Base-by-base conservation (phyloP, 1,139 yeast genomes). In the Citeromyces hawaiiensis region DNA sequence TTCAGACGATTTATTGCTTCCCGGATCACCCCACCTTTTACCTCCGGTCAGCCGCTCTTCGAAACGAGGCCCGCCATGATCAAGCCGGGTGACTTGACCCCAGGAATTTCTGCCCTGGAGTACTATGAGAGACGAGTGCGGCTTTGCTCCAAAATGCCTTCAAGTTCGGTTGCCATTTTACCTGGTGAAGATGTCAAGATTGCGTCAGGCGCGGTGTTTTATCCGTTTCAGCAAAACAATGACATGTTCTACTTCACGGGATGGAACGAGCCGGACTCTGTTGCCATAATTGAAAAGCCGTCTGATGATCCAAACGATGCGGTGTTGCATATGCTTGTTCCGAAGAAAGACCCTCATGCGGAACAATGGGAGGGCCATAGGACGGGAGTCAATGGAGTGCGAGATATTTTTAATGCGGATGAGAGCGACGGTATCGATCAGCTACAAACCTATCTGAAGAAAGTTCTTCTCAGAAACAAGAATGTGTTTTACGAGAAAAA, bases 281-380 rank as follows among this genome's bases (percentile, higher is more conserved):
- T 86, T 25, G 74, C 81, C 42, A 63, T 85, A 4, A 60, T 93
- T 38, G 94, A 83, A 53, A 83, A 79, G 49, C 73, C 74, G 14
- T 55, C 59, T 9, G 68, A 66, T 1, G 56, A 60, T 36, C 45
- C 52, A 3, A 78, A 73, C 6, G 76, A 76, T 47, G 61, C 76
- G 15, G 55, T 68, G 2, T 70, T 83, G 42, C 93, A 83, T 51
- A 72, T 93, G 80, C 63, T 87, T 41, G 95, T 88, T 5, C 96
- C 91, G 2, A 86, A 85, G n/a, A 79, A 79, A 51, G 81, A 88
- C 54, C 70, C 75, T 5, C 64, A 64, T 38, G 74, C 72, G 25
- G 98, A 91, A 57, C 73, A 81, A 46, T 91, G 99, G 99, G 96
- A 88, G 51, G 99, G 99, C 8, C 78, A 74, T 35, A 70, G 94